phyloP scores from a whole-genome alignment of 805 yeast genomes.

The Starmerella bombi region DNA sequence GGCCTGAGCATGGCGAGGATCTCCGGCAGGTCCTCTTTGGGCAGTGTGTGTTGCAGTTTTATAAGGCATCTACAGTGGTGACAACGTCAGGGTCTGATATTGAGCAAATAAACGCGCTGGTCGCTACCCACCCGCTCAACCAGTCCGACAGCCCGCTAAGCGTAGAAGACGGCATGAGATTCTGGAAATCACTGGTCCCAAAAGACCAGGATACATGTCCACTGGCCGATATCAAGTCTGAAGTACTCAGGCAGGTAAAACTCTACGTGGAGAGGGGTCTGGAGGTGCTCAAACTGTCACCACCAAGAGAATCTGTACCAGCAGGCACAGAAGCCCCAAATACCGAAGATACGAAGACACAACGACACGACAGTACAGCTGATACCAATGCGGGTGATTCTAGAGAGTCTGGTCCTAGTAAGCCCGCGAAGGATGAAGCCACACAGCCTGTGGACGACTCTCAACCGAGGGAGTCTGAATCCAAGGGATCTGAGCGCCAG shows the following conservation, averaged over 20 bases:
- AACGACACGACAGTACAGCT: too few relatives aligned
- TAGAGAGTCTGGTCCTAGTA: too few relatives aligned
- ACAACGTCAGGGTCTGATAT: slow-evolving; percentile 4
- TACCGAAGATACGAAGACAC: too few relatives aligned
- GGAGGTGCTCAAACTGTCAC: not conserved
- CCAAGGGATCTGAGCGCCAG: not conserved
- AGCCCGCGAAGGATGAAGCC: too few relatives aligned
- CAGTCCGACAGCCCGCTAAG: slow-evolving; percentile 10
- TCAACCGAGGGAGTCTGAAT: not conserved
- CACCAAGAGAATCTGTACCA: too few relatives aligned
- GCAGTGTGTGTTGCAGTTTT: slow-evolving; percentile 9
- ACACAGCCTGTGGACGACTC: too few relatives aligned
- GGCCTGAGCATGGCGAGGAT: slow-evolving; percentile 12
- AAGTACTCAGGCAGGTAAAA: slow-evolving; percentile 8
- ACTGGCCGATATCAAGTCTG: slow-evolving; percentile 7
- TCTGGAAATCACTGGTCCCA: slow-evolving; percentile 6
- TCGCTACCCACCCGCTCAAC: slow-evolving; percentile 12
- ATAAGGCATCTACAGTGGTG: not conserved
- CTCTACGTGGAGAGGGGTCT: slow-evolving; percentile 9
- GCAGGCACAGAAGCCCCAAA: too few relatives aligned
- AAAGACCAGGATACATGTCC: not conserved
- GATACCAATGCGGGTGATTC: too few relatives aligned
- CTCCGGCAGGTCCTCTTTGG: slow-evolving; percentile 8
- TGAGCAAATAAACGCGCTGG: slow-evolving; percentile 2
- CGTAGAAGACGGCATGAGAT: not conserved